Evolutionary conservation across 805 yeast species (phyloP), one percentile per base, ranked within the genome.

Genomic region (Wickerhamomyces silvicola): DNA sequence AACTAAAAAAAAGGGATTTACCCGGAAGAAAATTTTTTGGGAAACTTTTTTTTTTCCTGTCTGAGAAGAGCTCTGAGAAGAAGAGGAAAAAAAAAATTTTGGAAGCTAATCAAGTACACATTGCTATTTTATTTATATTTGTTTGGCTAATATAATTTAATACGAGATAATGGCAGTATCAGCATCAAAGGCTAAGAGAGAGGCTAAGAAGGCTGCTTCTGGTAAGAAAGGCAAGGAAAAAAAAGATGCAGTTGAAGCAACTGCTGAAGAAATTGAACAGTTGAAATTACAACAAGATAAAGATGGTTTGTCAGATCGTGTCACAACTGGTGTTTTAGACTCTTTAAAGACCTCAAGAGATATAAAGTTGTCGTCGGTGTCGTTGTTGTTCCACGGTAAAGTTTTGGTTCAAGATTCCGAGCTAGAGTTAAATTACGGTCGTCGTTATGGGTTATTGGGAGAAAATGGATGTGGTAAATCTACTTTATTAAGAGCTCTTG

Each of bases 381-480:
- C 97, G 7, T 70, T 90, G 46, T 75, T 87, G 46, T 92, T 92
- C 80, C 98, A 92, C 64, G 98, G 98, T 68, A 90, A 88, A 59
- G 97, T 92, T 36, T 68, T 92, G 57, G 74, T 90, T 50, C 96
- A 86, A 65, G 97, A 92, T 64, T 81, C 97, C 24, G 72, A 70
- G 30, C 66, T 92, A 48, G 98, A 92, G 68, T 76, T 92, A 64
- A 92, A 92, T 68, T 90, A 79, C 62, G 98, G 97, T 59, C 82
- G 97, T 68, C 81, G 95, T 65, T 92, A 92, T 60, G 98, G 98
- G 67, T 72, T 92, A 41, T 72, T 92, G 56, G 98, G 98, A 55
- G 97, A 88, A 64, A 92, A 92, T 62, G 98, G 98, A 46, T 92
- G 97, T 69, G 98, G 98, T 68, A 92, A 92, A 66, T 87, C 97